A percentile compares a stretch with the other conserved stretches of the same genome.
Conservation (phyloP, 1,139 yeast genomes). For the Candida pseudoviswanathii region DNA sequence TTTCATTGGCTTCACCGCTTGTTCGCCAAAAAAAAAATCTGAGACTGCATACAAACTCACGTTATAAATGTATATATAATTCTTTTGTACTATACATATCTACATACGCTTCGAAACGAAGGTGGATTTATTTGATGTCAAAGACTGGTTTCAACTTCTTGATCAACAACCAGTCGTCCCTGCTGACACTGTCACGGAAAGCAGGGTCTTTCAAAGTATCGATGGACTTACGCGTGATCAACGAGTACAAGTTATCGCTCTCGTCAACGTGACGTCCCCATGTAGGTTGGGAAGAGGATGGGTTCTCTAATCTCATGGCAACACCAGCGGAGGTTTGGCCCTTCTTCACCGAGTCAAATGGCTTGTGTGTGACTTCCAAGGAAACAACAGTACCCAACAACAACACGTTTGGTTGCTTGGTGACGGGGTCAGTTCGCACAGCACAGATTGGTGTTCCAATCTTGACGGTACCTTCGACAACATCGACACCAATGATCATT, state of each 20-base stretch:
- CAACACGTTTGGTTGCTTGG: constrained; percentile 73
- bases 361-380: constrained; percentile 91
- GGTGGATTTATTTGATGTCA: constrained; percentile 53
- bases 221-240: constrained; percentile 83
- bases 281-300: constrained; percentile 88
- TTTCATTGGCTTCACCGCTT: constrained; percentile 9
- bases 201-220: constrained; percentile 99
- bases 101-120: background rate
- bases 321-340: constrained; percentile 98
- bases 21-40: background rate
- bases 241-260: constrained; percentile 82
- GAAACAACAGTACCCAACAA: constrained; percentile 84
- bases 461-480: constrained; percentile 84
- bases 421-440: constrained; percentile 83
- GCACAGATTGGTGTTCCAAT: constrained; percentile 96
- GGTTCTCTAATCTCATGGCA: constrained; percentile 95
- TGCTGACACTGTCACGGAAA: constrained; percentile 88
- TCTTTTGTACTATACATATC: background rate
- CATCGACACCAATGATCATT: constrained; percentile 99
- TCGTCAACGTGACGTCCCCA: constrained; percentile 99
- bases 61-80: background rate
- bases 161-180: constrained; percentile 93
- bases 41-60: background rate
- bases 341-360: constrained; percentile 78
- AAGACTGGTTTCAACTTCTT: constrained; percentile 86